A percentile compares a stretch with the other conserved stretches of the same genome.
These are phyloP conservation scores for Sphagnum magellanicum DNA, from an alignment of 228 moss, liverwort and hornwort species.

Conservation along the genomic window DNA sequence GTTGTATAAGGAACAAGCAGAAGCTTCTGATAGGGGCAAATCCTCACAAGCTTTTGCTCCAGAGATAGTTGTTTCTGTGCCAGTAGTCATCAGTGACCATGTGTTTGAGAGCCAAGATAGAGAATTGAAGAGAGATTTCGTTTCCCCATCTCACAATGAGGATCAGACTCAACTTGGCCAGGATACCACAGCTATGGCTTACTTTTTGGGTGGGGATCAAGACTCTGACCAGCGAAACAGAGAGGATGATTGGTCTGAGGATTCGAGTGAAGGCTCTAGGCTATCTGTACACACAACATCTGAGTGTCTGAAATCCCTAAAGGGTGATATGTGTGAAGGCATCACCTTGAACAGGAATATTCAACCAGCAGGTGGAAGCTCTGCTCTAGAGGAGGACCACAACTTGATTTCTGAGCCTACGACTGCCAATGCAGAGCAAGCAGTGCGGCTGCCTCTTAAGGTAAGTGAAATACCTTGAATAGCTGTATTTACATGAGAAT, in stretches of 20 bases:
- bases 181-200: constrained; percentile 76
- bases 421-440: constrained; percentile 17
- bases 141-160: constrained; percentile 25
- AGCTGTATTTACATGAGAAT: too few relatives aligned
- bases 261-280: constrained; percentile 45
- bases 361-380: constrained; percentile 22
- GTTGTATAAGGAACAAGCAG: constrained; percentile 5
- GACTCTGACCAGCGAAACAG: constrained; percentile 23
- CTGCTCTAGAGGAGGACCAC: constrained; percentile 13
- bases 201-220: constrained; percentile 56
- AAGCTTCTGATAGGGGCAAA: constrained; percentile 15
- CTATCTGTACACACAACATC: constrained; percentile 26
- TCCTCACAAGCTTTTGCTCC: constrained; percentile 31
- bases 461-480: constrained; percentile 8
- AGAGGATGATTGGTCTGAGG: constrained; percentile 41
- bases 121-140: constrained; percentile 30
- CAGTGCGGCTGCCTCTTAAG: constrained; percentile 29
- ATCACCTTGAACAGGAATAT: constrained; percentile 20
- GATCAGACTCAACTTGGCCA: constrained; percentile 41
- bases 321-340: constrained; percentile 17
- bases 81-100: constrained; percentile 24
- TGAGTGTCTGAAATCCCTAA: constrained; percentile 15
- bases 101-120: constrained; percentile 28
- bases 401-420: constrained; percentile 7
- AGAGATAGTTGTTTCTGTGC: constrained; percentile 23